Conservation (phyloP, 1,139 yeast species). For the Zygoascus sp. region DNA sequence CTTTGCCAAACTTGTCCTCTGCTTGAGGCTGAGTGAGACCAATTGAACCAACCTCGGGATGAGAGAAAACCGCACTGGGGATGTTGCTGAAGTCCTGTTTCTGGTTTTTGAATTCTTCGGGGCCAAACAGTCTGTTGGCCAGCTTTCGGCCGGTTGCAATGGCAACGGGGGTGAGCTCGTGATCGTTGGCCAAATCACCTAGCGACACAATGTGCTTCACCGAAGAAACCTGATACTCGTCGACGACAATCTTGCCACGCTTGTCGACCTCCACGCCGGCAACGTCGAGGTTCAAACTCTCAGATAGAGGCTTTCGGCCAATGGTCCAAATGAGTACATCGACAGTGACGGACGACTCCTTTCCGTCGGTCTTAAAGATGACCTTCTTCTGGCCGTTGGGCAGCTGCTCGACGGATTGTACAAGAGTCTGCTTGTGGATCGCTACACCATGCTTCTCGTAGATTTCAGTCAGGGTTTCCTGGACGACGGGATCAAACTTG, state of each 20-base stretch:
- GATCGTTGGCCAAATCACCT: slow-evolving; percentile 80
- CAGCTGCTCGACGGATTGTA: slow-evolving; percentile 60
- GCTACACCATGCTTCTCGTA: slow-evolving; percentile 77
- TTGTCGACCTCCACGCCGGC: slow-evolving; percentile 65
- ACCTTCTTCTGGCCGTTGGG: slow-evolving; percentile 63
- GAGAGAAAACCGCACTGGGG: slow-evolving; percentile 91
- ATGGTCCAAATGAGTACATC: slow-evolving; percentile 89
- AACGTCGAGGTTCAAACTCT: slow-evolving; percentile 63
- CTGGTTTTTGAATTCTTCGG: slow-evolving; percentile 55
- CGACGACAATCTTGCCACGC: slow-evolving; percentile 59
- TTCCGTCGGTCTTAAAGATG: slow-evolving; percentile 37
- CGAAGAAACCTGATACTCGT: slow-evolving; percentile 81
- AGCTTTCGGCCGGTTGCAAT: slow-evolving; percentile 97
- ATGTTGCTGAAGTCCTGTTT: slow-evolving; percentile 81
- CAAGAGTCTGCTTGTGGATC: slow-evolving; percentile 60
- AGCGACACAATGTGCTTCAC: slow-evolving; percentile 71
- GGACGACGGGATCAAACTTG: slow-evolving; percentile 79
- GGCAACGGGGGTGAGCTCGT: slow-evolving; percentile 96
- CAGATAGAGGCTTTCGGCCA: slow-evolving; percentile 77
- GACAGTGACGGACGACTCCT: slow-evolving; percentile 57
- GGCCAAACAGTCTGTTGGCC: slow-evolving; percentile 86
- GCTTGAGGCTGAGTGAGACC: slow-evolving; percentile 84
- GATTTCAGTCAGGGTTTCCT: slow-evolving; percentile 69
- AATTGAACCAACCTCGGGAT: slow-evolving; percentile 94
- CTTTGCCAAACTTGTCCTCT: slow-evolving; percentile 69